Percentiles rank a stretch among this genome's conserved stretches.
Conservation (phyloP, 225 moss, liverwort and hornwort species). For the Marchantia paleacea region DNA sequence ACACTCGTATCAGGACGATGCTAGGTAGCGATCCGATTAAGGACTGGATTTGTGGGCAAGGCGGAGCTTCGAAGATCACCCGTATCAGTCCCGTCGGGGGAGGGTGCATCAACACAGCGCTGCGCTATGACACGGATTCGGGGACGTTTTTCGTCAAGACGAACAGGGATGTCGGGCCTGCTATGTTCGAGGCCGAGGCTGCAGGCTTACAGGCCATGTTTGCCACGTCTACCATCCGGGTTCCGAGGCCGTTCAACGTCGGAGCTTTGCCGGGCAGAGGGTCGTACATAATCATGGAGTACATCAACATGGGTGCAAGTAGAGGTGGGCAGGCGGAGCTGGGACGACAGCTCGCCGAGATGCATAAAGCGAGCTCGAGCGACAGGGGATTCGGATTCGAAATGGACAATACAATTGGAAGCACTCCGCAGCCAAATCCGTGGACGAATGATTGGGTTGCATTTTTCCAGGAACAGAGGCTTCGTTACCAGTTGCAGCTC, state of each 20-base stretch:
- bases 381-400: conserved; percentile 81
- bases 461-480: conserved; percentile 87
- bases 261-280: conserved; percentile 66
- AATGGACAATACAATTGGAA: conserved; percentile 90
- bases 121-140: conserved; percentile 74
- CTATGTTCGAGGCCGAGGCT: conserved; percentile 97
- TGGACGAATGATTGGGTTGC: conserved; percentile 90
- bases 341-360: conserved; percentile 71
- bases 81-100: conserved; percentile 73
- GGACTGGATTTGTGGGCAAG: conserved; percentile 79
- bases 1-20: neutral
- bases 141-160: conserved; percentile 85
- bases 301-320: conserved; percentile 61
- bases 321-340: conserved; percentile 79
- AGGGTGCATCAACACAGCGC: conserved; percentile 84
- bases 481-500: conserved; percentile 81
- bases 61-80: conserved; percentile 73
- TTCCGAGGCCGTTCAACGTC: conserved; percentile 71
- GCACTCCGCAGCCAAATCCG: conserved; percentile 85
- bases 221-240: conserved; percentile 70
- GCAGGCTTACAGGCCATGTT: conserved; percentile 87
- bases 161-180: conserved; percentile 70
- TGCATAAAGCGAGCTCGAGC: conserved; percentile 74
- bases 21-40: conserved; percentile 61
- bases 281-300: conserved; percentile 94